Percentiles rank a stretch among this genome's conserved stretches.
These are phyloP conservation scores for Exophiala sideris DNA, from an alignment of 2,329 filamentous ascomycete species.

Conservation along the genomic window DNA sequence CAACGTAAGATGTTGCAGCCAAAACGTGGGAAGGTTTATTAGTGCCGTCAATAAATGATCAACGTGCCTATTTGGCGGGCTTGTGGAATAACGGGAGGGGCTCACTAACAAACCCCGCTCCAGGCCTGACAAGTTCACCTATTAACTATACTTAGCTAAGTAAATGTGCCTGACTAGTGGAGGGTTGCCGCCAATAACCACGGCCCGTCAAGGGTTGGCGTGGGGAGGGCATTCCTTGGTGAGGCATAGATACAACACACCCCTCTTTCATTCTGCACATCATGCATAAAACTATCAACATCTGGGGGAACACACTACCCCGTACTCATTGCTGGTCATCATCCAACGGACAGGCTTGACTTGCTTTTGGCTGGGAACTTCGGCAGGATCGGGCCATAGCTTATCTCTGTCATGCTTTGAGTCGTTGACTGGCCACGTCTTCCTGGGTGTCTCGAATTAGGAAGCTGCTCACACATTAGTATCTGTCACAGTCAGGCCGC, in stretches of 20 bases:
- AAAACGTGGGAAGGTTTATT: too few relatives aligned
- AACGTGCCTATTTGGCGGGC: too few relatives aligned
- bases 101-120: neutral
- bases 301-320: too few relatives aligned
- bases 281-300: too few relatives aligned
- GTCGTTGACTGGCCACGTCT: constrained; percentile 68
- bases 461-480: constrained; percentile 59
- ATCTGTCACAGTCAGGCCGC: neutral
- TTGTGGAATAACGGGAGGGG: neutral
- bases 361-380: neutral
- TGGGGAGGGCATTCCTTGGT: constrained; percentile 2
- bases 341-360: neutral
- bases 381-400: neutral
- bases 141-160: neutral
- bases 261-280: too few relatives aligned
- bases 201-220: constrained; percentile 1
- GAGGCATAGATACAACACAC: neutral
- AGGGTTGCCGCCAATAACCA: neutral
- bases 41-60: too few relatives aligned
- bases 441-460: constrained; percentile 80
- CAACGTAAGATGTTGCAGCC: too few relatives aligned
- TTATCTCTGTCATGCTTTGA: constrained; percentile 60
- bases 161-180: constrained; percentile 19
- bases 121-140: neutral
- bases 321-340: too few relatives aligned